These are phyloP conservation scores for Albugo laibachii DNA, from an alignment of 352 stramenopile species.

Conservation along the genomic window DNA sequence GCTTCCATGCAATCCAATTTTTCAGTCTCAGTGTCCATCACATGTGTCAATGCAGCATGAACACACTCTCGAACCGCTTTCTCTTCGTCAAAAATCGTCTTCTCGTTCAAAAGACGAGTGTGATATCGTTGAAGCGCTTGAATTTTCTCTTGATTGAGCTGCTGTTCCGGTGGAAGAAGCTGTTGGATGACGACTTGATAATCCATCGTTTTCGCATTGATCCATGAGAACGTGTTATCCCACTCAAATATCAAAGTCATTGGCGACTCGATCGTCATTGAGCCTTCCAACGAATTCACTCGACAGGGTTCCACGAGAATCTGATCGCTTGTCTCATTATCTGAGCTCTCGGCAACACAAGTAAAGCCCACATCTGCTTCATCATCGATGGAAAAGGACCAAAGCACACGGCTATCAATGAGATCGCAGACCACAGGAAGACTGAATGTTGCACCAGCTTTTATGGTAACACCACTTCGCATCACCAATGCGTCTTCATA, in stretches of 20 bases:
- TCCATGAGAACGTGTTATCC: constrained; percentile 73
- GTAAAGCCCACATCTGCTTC: constrained; percentile 33
- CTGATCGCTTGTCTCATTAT: background rate
- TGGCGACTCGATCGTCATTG: constrained; percentile 20
- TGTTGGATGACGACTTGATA: constrained; percentile 65
- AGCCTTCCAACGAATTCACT: constrained; percentile 28
- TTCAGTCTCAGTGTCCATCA: too few species aligned
- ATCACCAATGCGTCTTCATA: constrained; percentile 54
- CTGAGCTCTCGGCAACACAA: background rate
- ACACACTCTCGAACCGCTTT: constrained; percentile 15
- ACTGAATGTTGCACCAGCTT: constrained; percentile 44
- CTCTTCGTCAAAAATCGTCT: constrained; percentile 15
- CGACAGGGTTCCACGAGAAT: constrained; percentile 21
- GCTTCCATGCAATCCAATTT: too few species aligned
- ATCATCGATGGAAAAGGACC: constrained; percentile 58
- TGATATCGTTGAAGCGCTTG: constrained; percentile 6
- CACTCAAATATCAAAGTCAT: constrained; percentile 43
- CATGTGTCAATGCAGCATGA: constrained; percentile 7
- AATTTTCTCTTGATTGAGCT: constrained; percentile 11
- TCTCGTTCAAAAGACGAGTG: too few species aligned
- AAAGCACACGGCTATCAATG: constrained; percentile 40
- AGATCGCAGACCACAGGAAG: constrained; percentile 53
- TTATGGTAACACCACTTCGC: constrained; percentile 59
- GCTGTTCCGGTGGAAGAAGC: constrained; percentile 17
- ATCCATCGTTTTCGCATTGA: constrained; percentile 70